Evolutionary conservation across 352 stramenopile species (phyloP).

Genomic region (Pythium chondricola): DNA sequence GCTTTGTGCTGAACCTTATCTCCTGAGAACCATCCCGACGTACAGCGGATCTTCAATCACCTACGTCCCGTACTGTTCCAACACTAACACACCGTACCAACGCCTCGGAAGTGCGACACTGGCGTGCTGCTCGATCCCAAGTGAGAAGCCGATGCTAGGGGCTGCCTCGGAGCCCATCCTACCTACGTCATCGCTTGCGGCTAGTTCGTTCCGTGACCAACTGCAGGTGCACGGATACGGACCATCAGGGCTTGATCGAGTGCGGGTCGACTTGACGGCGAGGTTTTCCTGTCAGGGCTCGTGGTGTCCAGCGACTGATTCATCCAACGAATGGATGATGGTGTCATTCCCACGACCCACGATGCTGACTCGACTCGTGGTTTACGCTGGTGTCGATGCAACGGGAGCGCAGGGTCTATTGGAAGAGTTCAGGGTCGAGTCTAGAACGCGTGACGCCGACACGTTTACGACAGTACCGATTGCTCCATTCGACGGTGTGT

Average conservation of each 20-base stretch:
- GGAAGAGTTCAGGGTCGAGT: constrained; percentile 12
- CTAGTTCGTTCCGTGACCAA: constrained; percentile 29
- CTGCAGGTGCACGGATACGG: constrained; percentile 37
- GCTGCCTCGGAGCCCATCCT: constrained; percentile 7
- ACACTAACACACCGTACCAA: constrained; percentile 9
- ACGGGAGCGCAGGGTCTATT: constrained; percentile 8
- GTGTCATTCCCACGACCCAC: constrained; percentile 34
- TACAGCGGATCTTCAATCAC: constrained; percentile 7
- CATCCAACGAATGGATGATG: constrained; percentile 33
- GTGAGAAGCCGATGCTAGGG: constrained; percentile 7
- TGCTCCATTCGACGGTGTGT: neutral
- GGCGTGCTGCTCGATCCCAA: constrained; percentile 28
- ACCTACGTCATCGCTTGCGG: constrained; percentile 5
- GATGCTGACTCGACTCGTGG: constrained; percentile 26
- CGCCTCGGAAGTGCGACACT: constrained; percentile 22
- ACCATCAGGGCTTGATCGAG: constrained; percentile 21
- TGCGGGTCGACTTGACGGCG: too few relatives aligned
- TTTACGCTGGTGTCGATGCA: constrained; percentile 22
- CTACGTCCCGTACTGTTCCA: too few relatives aligned
- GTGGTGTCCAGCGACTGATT: constrained; percentile 31
- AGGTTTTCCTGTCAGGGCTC: too few relatives aligned
- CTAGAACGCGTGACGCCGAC: neutral
- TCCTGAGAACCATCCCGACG: constrained; percentile 1
- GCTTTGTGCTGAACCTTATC: constrained; percentile 17
- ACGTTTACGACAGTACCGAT: constrained; percentile 6